Evolutionary conservation across 2,329 filamentous ascomycete species (phyloP).

Genomic region (Teratosphaeria zuluensis): DNA sequence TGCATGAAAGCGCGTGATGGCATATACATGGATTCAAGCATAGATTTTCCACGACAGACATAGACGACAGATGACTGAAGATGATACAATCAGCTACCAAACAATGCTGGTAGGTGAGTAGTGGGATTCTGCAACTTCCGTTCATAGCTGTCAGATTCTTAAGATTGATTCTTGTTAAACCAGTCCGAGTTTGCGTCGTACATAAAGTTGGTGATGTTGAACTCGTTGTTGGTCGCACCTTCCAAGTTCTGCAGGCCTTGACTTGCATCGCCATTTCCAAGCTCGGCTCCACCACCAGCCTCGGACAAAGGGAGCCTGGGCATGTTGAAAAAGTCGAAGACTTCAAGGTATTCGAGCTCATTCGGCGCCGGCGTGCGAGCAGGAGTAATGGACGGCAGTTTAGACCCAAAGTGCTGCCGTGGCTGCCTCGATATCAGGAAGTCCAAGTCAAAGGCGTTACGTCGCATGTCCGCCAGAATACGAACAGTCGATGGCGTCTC

Average conservation of each 20-base stretch:
- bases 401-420: conserved; percentile 30
- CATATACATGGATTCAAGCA: not conserved
- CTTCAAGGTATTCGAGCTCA: conserved; percentile 81
- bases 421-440: conserved; percentile 81
- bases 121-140: not conserved
- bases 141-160: not conserved
- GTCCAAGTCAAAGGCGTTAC: conserved; percentile 82
- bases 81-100: not conserved
- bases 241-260: not conserved
- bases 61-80: not conserved
- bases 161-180: conserved; percentile 46
- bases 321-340: conserved; percentile 92
- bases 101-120: too few relatives aligned
- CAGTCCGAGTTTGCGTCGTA: conserved; percentile 65
- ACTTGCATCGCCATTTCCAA: conserved; percentile 1
- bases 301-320: conserved; percentile 51
- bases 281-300: not conserved
- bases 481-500: conserved; percentile 73
- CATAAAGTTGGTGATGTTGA: conserved; percentile 71
- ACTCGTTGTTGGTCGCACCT: conserved; percentile 44
- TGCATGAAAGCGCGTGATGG: not conserved
- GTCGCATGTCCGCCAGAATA: conserved; percentile 83
- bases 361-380: conserved; percentile 55
- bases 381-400: conserved; percentile 19
- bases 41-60: not conserved